Evolutionary conservation across 805 yeast genomes (phyloP).

Genomic region (Teunomyces gatunensis): DNA sequence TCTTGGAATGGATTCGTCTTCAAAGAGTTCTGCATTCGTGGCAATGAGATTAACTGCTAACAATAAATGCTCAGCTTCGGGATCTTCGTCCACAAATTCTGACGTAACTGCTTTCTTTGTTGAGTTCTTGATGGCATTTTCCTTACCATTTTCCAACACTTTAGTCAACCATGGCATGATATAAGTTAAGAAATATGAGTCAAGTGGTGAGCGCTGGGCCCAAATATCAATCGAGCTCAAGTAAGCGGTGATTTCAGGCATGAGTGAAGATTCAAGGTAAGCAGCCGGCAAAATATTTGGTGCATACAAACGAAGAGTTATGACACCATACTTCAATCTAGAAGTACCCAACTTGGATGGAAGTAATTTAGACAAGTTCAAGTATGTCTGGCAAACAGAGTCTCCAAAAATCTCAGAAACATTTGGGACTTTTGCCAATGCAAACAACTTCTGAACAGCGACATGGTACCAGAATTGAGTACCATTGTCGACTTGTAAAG

Average conservation of each 20-base stretch:
- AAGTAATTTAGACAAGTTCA: conserved; percentile 52
- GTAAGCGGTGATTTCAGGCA: conserved; percentile 59
- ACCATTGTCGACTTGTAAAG: conserved; percentile 62
- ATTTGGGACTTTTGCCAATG: conserved; percentile 36
- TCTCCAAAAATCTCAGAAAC: conserved; percentile 39
- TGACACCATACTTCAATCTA: conserved; percentile 61
- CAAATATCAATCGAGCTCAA: conserved; percentile 73
- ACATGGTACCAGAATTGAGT: conserved; percentile 67
- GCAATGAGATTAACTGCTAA: conserved; percentile 74
- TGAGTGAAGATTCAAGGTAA: conserved; percentile 49
- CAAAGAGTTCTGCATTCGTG: conserved; percentile 66
- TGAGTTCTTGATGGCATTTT: conserved; percentile 50
- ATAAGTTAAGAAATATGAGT: conserved; percentile 65
- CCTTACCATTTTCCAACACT: conserved; percentile 66
- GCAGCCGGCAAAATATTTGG: conserved; percentile 46
- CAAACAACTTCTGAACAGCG: conserved; percentile 52
- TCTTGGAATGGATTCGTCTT: conserved; percentile 68
- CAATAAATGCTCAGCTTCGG: conserved; percentile 83
- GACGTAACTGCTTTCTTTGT: conserved; percentile 51
- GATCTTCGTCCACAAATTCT: conserved; percentile 77
- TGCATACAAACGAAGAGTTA: conserved; percentile 58
- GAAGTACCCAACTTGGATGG: conserved; percentile 51
- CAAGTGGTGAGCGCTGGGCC: conserved; percentile 70
- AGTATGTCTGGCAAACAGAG: conserved; percentile 47
- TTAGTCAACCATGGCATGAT: conserved; percentile 69